Percentiles rank a stretch among this genome's conserved stretches.
Conservation (phyloP, 2,329 filamentous ascomycete species). For the Penicillium corylophilum region DNA sequence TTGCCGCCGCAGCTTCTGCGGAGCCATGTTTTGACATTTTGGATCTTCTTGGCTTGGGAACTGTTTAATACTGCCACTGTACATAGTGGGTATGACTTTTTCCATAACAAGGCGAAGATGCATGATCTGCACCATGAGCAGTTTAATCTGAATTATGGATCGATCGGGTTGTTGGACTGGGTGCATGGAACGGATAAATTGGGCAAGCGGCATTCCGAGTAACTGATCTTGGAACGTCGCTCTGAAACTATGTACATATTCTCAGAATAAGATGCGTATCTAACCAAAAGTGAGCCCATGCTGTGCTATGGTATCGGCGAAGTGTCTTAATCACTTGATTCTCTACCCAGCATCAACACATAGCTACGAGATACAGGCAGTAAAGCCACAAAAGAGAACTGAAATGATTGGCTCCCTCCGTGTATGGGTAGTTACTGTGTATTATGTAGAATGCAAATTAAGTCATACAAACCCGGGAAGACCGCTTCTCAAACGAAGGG, state of each 20-base stretch:
- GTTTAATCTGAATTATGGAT: conserved; percentile 56
- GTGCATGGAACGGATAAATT: conserved; percentile 51
- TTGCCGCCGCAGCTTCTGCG: conserved; percentile 50
- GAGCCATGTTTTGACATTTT: conserved; percentile 55
- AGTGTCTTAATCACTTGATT: no score
- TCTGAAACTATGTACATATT: neutral
- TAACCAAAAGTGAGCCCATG: no score
- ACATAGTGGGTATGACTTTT: conserved; percentile 60
- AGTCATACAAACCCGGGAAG: no score
- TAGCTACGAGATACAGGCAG: no score
- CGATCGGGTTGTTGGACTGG: conserved; percentile 55
- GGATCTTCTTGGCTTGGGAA: conserved; percentile 51
- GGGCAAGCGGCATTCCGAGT: conserved; percentile 17
- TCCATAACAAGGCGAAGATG: conserved; percentile 44
- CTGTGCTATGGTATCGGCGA: no score
- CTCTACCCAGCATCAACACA: no score
- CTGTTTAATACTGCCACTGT: conserved; percentile 55
- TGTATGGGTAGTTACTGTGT: no score
- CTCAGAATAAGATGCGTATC: neutral
- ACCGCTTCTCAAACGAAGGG: no score
- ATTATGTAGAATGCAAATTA: no score
- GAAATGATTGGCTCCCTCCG: no score
- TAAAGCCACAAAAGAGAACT: no score
- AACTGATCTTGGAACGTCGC: neutral
- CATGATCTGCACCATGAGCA: conserved; percentile 61